Base-by-base conservation (phyloP, 2,329 filamentous ascomycete genomes). In the Xylariaceae sp. region DNA sequence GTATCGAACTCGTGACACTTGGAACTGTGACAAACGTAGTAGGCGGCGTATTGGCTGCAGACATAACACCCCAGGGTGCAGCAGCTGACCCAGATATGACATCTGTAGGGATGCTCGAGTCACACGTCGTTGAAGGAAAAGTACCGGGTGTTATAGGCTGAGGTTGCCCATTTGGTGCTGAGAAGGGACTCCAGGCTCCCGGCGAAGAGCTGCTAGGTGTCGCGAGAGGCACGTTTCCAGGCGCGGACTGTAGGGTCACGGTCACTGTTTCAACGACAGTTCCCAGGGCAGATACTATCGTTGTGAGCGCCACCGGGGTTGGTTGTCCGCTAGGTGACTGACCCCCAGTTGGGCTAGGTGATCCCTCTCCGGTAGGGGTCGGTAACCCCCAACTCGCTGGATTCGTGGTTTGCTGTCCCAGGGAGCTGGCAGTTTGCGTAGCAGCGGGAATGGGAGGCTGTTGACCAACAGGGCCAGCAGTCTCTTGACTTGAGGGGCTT, bases 211-310 rank as follows among this genome's bases (percentile, higher is more conserved):
- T 31, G 19, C 16, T 15, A 18, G 9, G 16, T 12, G 36, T 38
- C 19, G 39, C 35, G 16, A 28, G 16, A 33, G 28, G 31, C 23
- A 15, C 30, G 14, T 40, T 42, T n/a, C 16, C 35, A 9, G 42
- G 34, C 15, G 27, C 43, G 17, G 43, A 41, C 11, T 21, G 23
- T 12, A 48, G 29, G 23, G 11, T 42, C 5, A 48, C 17, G 2
- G 43, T 48, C 14, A 48, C 31, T 16, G 46, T 48, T 35, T 46
- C 40, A 13, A 48, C 34, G 9, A 31, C 6, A 21, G 46, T 48
- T 17, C 43, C 40, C 8, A 40, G 3, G 9, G 42, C 16, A 41
- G 40, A 40, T 4, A 44, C 19, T 14, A 36, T 31, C n/a, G 36
- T 40, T 11, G 36, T 14, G 15, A 38, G 17, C 12, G 29, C 28